phyloP scores from a whole-genome alignment of 2,329 filamentous ascomycete genomes.

The Cladosporium sp. region DNA sequence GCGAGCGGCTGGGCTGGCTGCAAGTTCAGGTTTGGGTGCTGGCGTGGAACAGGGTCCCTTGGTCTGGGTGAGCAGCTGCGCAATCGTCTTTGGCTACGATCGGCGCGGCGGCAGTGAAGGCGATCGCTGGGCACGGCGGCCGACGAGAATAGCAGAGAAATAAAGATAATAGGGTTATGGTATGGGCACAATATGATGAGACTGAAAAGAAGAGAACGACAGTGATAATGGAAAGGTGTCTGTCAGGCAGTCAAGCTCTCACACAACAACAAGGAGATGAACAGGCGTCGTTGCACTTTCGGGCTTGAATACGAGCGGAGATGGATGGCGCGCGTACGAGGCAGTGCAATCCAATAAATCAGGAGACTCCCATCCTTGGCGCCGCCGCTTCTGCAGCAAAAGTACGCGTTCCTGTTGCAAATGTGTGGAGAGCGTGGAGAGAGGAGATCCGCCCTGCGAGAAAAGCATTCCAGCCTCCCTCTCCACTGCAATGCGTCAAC shows the following conservation, averaged over 20 bases:
- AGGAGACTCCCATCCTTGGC: slow-evolving; percentile 6
- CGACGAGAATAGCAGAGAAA: neutral
- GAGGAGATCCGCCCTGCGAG: neutral
- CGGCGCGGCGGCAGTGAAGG: slow-evolving; percentile 13
- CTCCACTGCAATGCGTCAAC: neutral
- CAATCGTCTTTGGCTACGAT: slow-evolving; percentile 12
- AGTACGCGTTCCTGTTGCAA: slow-evolving; percentile 10
- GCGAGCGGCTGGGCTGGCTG: slow-evolving; percentile 2
- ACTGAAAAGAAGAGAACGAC: neutral
- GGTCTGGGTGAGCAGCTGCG: slow-evolving; percentile 12
- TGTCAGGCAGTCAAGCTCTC: neutral
- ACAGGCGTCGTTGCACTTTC: neutral
- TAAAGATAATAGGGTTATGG: neutral
- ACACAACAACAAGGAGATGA: neutral
- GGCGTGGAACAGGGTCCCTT: slow-evolving; percentile 5
- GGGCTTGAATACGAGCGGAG: slow-evolving; percentile 5
- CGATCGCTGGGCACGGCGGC: neutral
- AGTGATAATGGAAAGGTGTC: neutral
- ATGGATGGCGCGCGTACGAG: slow-evolving; percentile 8
- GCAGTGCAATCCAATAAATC: slow-evolving; percentile 12
- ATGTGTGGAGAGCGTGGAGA: slow-evolving; percentile 13
- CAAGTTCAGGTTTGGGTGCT: slow-evolving; percentile 14
- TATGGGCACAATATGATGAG: neutral
- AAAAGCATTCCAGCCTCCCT: slow-evolving; percentile 5
- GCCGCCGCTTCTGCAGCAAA: neutral